Evolutionary conservation across 1,284 basidiomycete species (phyloP).

Genomic region (Macrocystidia cucumis): DNA sequence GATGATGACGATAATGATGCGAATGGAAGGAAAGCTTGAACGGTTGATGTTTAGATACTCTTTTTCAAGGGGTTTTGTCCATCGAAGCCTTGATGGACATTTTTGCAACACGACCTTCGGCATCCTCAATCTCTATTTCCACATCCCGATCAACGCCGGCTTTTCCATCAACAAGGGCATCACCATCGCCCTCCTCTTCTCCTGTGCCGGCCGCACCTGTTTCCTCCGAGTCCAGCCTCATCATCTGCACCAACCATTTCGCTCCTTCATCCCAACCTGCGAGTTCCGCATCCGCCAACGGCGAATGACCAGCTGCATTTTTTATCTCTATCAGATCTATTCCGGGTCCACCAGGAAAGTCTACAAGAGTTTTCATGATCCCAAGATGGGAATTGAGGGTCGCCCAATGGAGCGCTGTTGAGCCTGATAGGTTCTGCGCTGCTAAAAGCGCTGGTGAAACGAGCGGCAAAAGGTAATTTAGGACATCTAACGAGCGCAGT

Average conservation of each 20-base stretch:
- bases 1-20: too few relatives aligned
- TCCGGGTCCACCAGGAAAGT: constrained; percentile 48
- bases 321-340: constrained; percentile 64
- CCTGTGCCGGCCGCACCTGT: constrained; percentile 25
- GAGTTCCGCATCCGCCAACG: constrained; percentile 70
- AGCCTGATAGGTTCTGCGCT: constrained; percentile 59
- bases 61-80: too few relatives aligned
- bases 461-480: constrained; percentile 62
- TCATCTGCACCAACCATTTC: constrained; percentile 67
- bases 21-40: too few relatives aligned
- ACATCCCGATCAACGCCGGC: constrained; percentile 30
- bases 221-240: constrained; percentile 52
- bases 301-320: constrained; percentile 61
- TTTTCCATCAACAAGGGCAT: constrained; percentile 11
- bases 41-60: too few relatives aligned
- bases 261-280: constrained; percentile 77
- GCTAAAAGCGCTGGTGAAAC: constrained; percentile 51
- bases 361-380: constrained; percentile 60
- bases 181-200: constrained; percentile 23
- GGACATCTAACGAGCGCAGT: constrained; percentile 52
- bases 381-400: constrained; percentile 73
- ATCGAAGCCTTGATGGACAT: constrained; percentile 47
- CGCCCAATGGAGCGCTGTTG: constrained; percentile 87
- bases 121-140: constrained; percentile 61
- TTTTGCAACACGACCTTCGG: constrained; percentile 53